Conservation (phyloP, 208 protist genomes). For the Wallacemonas sp. region DNA sequence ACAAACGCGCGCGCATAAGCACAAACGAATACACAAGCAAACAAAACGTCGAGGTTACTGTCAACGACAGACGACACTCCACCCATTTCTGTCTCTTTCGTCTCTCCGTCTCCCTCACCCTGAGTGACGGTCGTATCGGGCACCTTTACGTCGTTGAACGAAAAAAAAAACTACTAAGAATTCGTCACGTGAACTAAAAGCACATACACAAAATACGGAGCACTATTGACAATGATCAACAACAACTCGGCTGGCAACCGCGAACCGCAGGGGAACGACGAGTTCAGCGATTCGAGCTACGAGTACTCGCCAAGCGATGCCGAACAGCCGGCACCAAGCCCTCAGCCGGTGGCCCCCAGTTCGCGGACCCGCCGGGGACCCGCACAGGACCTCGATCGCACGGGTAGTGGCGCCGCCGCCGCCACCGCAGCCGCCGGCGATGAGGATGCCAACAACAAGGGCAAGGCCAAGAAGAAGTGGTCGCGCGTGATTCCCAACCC, state of each 20-base stretch:
- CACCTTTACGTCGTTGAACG: too few species aligned
- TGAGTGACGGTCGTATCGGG: too few species aligned
- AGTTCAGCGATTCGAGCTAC: conserved; percentile 5
- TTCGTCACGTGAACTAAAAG: too few species aligned
- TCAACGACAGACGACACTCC: too few species aligned
- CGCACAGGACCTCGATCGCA: not conserved
- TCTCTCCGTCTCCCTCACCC: too few species aligned
- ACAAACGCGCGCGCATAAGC: too few species aligned
- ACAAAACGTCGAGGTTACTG: not conserved
- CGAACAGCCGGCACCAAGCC: not conserved
- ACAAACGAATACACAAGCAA: not conserved
- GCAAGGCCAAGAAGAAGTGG: conserved; percentile 13
- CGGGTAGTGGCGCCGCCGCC: not conserved
- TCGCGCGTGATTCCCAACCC: conserved; percentile 11
- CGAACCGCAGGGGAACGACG: not conserved
- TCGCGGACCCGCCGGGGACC: not conserved
- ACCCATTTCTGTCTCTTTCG: too few species aligned
- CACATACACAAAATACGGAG: not conserved
- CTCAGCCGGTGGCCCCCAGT: not conserved
- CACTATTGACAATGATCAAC: not conserved
- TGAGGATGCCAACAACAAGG: conserved; percentile 6
- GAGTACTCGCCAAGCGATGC: conserved; percentile 5
- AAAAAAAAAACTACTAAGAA: too few species aligned
- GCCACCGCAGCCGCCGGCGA: not conserved
- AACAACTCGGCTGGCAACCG: conserved; percentile 7